Evolutionary conservation across 2,329 filamentous ascomycete genomes (phyloP).

Genomic region (Penicillium sp.): DNA sequence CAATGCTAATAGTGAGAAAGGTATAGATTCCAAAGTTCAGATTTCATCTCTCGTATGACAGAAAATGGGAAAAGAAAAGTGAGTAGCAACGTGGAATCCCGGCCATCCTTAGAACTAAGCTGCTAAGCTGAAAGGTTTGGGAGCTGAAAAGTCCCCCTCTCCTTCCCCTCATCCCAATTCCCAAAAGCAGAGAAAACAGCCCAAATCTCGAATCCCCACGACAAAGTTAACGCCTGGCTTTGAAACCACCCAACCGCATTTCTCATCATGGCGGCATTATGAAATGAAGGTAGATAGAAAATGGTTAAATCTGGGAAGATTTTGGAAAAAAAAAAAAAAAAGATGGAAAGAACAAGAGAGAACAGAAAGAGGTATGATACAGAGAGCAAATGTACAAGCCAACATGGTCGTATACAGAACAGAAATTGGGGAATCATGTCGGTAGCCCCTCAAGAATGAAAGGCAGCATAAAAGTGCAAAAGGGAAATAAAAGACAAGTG

Average conservation of each 20-base stretch:
- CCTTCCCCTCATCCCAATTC: not conserved
- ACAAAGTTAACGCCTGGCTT: constrained; percentile 5
- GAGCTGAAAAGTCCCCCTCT: not conserved
- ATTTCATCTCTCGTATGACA: constrained; percentile 9
- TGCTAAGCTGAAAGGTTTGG: not conserved
- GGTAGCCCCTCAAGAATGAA: constrained; percentile 14
- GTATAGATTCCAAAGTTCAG: not conserved
- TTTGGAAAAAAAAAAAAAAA: constrained; percentile 10
- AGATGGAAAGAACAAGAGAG: constrained; percentile 15
- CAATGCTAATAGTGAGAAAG: not conserved
- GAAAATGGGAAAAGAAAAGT: not conserved
- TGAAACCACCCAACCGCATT: not conserved
- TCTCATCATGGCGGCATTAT: not conserved
- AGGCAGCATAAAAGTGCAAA: constrained; percentile 20
- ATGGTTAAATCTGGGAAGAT: not conserved
- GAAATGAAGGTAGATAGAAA: not conserved
- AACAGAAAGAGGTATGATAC: constrained; percentile 33
- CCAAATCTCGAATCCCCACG: not conserved
- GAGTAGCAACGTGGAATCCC: constrained; percentile 6
- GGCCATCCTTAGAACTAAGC: constrained; percentile 6
- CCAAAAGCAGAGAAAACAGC: constrained; percentile 1
- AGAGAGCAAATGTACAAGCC: constrained; percentile 23
- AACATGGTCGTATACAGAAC: constrained; percentile 18
- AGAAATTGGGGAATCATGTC: not conserved
- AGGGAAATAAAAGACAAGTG: constrained; percentile 6